These are phyloP conservation scores for Gnomoniopsis smithogilvyi DNA, from an alignment of 2,329 filamentous ascomycete species.

Conservation along the genomic window DNA sequence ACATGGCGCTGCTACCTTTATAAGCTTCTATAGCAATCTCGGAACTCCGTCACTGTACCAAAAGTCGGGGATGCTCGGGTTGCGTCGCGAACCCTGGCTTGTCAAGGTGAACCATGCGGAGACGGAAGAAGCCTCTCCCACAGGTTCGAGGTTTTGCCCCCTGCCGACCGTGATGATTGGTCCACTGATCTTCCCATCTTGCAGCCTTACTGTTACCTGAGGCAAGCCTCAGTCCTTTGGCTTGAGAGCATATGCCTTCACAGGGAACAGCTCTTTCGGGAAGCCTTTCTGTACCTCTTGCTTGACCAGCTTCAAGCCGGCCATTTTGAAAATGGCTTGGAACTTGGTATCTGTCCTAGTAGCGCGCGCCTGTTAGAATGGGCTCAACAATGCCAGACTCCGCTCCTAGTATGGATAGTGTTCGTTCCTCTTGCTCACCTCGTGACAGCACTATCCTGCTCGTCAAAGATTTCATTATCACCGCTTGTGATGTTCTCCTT, in stretches of 20 bases:
- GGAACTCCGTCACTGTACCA: not conserved
- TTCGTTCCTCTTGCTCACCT: conserved; percentile 45
- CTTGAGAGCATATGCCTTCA: conserved; percentile 74
- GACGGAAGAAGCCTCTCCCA: not conserved
- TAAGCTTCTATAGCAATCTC: not conserved
- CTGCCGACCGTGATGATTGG: too few relatives aligned
- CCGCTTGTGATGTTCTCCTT: conserved; percentile 74
- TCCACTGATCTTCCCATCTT: not conserved
- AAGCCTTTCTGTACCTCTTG: conserved; percentile 73
- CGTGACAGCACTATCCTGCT: conserved; percentile 73
- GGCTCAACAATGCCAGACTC: not conserved
- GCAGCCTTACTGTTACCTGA: not conserved
- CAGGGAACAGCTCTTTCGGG: conserved; percentile 65
- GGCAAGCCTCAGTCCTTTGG: conserved; percentile 30
- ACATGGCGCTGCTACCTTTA: not conserved
- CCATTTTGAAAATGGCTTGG: conserved; percentile 62
- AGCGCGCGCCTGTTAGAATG: conserved; percentile 2
- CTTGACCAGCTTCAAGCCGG: conserved; percentile 64
- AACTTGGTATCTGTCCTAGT: conserved; percentile 71
- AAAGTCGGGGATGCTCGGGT: not conserved
- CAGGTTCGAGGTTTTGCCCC: not conserved
- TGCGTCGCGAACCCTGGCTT: not conserved
- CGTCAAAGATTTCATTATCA: conserved; percentile 68
- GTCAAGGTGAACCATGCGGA: not conserved
- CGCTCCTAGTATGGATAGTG: too few relatives aligned